phyloP scores from a whole-genome alignment of 768 basidiomycete species.

The Amanita exitialis region DNA sequence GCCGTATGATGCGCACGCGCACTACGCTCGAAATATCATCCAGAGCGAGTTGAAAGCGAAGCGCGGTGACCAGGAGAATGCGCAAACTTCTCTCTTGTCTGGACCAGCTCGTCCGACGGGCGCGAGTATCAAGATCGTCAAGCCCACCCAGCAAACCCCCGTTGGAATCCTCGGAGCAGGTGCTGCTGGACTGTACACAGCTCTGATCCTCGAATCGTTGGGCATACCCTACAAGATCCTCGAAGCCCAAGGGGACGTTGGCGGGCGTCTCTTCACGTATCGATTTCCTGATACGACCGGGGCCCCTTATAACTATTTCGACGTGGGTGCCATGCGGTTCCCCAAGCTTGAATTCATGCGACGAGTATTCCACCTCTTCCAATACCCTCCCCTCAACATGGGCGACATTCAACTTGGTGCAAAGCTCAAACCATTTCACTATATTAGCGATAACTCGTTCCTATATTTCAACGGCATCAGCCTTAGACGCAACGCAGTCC shows the following conservation, averaged over 20 bases:
- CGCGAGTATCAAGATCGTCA: no score
- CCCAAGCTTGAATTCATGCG: conserved; percentile 19
- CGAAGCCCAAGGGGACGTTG: conserved; percentile 16
- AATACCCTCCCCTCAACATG: neutral
- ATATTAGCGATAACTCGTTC: neutral
- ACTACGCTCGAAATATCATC: no score
- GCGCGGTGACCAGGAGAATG: no score
- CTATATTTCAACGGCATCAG: neutral
- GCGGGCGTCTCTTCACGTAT: conserved; percentile 20
- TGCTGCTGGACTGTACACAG: conserved; percentile 18
- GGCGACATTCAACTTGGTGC: conserved; percentile 2
- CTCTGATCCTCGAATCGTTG: conserved; percentile 18
- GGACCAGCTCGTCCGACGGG: no score
- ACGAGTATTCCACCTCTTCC: conserved; percentile 18
- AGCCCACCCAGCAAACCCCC: neutral
- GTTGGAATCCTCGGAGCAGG: conserved; percentile 9
- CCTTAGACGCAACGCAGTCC: neutral
- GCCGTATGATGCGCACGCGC: no score
- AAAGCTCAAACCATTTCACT: neutral
- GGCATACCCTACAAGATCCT: conserved; percentile 17
- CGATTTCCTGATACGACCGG: conserved; percentile 10
- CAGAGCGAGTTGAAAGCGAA: no score
- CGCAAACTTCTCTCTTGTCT: no score
- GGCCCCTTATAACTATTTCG: conserved; percentile 6
- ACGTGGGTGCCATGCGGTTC: conserved; percentile 27